Evolutionary conservation across 805 yeast species (phyloP), one percentile per base, ranked within the genome.

Genomic region (Blastobotrys muscicola): DNA sequence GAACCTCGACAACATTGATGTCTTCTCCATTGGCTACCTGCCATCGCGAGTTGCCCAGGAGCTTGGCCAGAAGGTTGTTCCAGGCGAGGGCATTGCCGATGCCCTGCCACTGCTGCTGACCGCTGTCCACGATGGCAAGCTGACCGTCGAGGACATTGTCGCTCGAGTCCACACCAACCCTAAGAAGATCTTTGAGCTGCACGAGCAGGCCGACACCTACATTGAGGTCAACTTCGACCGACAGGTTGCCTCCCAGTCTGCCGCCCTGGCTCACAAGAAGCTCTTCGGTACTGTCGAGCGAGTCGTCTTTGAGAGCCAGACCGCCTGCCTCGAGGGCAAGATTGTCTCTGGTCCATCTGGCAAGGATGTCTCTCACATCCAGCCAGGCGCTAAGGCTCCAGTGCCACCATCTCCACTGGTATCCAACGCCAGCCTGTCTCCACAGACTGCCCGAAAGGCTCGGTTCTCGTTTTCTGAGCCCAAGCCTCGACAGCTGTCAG

Each of bases 141-240:
- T 90, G 52, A 76, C 92, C 9, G 59, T 84, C 49, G 80, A 72
- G 11, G 94, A 85, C 57, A 78, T 90, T 51, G 72, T 79, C 46
- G 58, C 66, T 49, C 82, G 82, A 58, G 72, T 90, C 65, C 85
- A 87, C 65, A 80, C 79, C 54, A 82, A 80, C 58, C 97, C 97
- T 52, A 76, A 79, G 56, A 71, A 68, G 55, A 85, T 90, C 57
- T 87, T 90, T 69, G 83, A 81, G 55, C 70, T 90, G 49, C 84
- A 89, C 51, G 83, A 79, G 54, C 89, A 82, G 65, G 52, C 58
- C 29, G 83, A 80, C 49, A 75, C 95, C 11, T 60, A 71, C 39
- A 80, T 90, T 53, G 96, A 87, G 64, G 67, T 90, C 47, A 94
- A 87, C 59, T 65, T 85, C 53, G 96, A 87, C 65, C 78, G 94